Percentiles rank a stretch among this genome's conserved stretches.
phyloP scores from a whole-genome alignment of 2,329 filamentous ascomycete species.

The Arthrobotrys musiformis region DNA sequence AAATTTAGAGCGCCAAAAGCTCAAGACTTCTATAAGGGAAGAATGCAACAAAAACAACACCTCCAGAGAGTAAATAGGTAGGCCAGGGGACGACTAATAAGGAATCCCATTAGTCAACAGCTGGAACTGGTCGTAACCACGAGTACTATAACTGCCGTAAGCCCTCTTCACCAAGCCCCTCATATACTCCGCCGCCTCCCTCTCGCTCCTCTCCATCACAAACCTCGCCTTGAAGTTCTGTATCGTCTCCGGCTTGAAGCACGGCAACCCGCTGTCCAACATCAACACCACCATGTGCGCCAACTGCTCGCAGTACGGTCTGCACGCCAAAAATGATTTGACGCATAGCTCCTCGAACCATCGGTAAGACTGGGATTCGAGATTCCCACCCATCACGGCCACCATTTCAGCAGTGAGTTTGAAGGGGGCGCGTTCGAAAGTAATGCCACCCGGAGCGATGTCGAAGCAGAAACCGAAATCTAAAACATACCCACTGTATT shows the following conservation, averaged over 20 bases:
- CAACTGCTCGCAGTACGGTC: slow-evolving; percentile 88
- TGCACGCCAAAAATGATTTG: slow-evolving; percentile 89
- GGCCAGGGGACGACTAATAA: slow-evolving; percentile 70
- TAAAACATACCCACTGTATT: slow-evolving; percentile 23
- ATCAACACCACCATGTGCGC: slow-evolving; percentile 90
- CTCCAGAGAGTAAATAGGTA: neutral
- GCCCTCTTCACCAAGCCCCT: slow-evolving; percentile 88
- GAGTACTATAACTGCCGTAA: slow-evolving; percentile 88
- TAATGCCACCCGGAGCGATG: slow-evolving; percentile 94
- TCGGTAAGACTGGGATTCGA: slow-evolving; percentile 85
- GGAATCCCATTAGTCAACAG: slow-evolving; percentile 96
- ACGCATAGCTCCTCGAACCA: slow-evolving; percentile 97
- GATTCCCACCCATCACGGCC: slow-evolving; percentile 94
- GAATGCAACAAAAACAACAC: neutral
- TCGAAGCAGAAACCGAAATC: slow-evolving; percentile 99
- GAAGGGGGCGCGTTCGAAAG: slow-evolving; percentile 97
- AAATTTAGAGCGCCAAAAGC: neutral
- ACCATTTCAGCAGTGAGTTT: slow-evolving; percentile 98
- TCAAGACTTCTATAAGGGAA: neutral
- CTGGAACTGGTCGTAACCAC: slow-evolving; percentile 98
- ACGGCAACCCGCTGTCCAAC: slow-evolving; percentile 95
- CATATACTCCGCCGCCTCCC: slow-evolving; percentile 95
- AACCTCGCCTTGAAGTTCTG: slow-evolving; percentile 92
- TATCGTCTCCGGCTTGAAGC: slow-evolving; percentile 96
- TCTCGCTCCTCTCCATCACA: slow-evolving; percentile 87